Conservation (phyloP, 441 rosid genomes). For the Brassica balearica region DNA sequence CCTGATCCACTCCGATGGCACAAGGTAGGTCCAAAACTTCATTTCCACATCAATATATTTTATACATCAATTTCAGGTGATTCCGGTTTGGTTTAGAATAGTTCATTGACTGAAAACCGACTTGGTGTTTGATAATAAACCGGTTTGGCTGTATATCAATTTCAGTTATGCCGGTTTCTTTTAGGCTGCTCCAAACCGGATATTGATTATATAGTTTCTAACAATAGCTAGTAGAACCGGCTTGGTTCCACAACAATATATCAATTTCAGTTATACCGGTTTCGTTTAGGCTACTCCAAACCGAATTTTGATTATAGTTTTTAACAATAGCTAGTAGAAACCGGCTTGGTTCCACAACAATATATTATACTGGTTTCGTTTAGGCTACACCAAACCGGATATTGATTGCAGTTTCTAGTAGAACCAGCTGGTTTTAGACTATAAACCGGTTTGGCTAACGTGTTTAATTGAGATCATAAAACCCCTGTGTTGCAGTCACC, state of each 20-base stretch:
- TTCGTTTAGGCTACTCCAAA: background rate
- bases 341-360: background rate
- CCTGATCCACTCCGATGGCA: slow-evolving; percentile 75
- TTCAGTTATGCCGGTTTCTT: background rate
- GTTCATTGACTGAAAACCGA: background rate
- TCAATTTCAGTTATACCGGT: background rate
- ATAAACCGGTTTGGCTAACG: slow-evolving; percentile 16
- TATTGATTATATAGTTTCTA: background rate
- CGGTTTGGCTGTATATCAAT: background rate
- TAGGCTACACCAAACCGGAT: no score
- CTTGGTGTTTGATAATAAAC: background rate
- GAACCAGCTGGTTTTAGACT: background rate
- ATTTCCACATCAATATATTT: background rate
- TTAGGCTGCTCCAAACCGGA: background rate
- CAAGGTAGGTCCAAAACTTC: slow-evolving; percentile 51
- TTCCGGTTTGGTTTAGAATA: background rate
- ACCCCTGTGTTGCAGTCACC: slow-evolving; percentile 64
- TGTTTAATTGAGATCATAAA: background rate
- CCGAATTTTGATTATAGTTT: background rate
- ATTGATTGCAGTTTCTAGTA: no score
- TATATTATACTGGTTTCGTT: no score
- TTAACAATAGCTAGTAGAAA: background rate
- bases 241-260: no score
- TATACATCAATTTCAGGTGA: background rate
- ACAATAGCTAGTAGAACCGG: background rate